A percentile compares a stretch with the other conserved stretches of the same genome.
phyloP scores from a whole-genome alignment of 495 filamentous ascomycete genomes.

The Aspergillus nidulans region DNA sequence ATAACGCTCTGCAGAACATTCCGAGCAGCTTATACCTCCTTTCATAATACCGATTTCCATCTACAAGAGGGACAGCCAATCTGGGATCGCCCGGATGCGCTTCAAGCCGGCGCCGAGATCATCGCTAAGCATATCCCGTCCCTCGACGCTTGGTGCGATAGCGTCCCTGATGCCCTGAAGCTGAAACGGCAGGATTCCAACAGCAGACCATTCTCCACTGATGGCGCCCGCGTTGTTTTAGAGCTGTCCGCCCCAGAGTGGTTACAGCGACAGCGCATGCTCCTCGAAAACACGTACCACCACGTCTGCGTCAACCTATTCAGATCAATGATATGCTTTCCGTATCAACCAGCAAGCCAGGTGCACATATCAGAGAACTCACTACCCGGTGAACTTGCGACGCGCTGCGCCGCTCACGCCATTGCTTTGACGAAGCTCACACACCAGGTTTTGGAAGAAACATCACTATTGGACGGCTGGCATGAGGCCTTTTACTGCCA shows the following conservation, averaged over 20 bases:
- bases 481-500: slow-evolving; percentile 49
- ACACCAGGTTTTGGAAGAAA: slow-evolving; percentile 43
- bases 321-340: slow-evolving; percentile 23
- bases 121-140: neutral
- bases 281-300: slow-evolving; percentile 30
- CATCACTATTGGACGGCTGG: slow-evolving; percentile 44
- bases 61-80: too few relatives aligned
- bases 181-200: slow-evolving; percentile 25
- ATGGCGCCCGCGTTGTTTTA: slow-evolving; percentile 31
- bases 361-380: too few relatives aligned
- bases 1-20: slow-evolving; percentile 35
- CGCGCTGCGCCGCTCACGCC: slow-evolving; percentile 40
- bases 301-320: slow-evolving; percentile 22
- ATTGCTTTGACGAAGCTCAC: slow-evolving; percentile 47
- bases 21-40: slow-evolving; percentile 32
- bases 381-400: neutral
- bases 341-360: too few relatives aligned
- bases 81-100: slow-evolving; percentile 13
- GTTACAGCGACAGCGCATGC: slow-evolving; percentile 28
- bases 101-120: neutral
- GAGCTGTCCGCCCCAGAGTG: slow-evolving; percentile 32
- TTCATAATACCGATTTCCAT: too few relatives aligned
- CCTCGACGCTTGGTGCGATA: slow-evolving; percentile 25
- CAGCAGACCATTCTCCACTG: slow-evolving; percentile 40
- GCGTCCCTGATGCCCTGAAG: slow-evolving; percentile 38